phyloP scores from a whole-genome alignment of 768 basidiomycete genomes.

The Suillus weaverae region DNA sequence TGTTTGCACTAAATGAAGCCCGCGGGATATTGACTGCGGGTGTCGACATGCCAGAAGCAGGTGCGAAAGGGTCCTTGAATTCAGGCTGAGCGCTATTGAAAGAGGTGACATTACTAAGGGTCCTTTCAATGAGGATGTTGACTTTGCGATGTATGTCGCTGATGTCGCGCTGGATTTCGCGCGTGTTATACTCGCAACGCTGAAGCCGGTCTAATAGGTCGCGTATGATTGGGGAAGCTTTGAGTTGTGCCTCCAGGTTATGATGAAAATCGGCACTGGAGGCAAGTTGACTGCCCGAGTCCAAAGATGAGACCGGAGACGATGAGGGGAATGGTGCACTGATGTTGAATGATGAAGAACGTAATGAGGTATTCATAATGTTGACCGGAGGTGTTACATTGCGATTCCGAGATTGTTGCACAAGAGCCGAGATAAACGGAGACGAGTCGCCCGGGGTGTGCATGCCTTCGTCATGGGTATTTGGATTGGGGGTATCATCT shows the following conservation, averaged over 20 bases:
- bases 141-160: conserved; percentile 77
- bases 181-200: conserved; percentile 66
- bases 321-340: conserved; percentile 54
- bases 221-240: conserved; percentile 70
- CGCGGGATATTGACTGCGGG: conserved; percentile 48
- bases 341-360: conserved; percentile 44
- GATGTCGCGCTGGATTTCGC: conserved; percentile 74
- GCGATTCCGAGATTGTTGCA: conserved; percentile 40
- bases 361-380: conserved; percentile 32
- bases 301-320: conserved; percentile 78
- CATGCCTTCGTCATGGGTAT: conserved; percentile 26
- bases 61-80: conserved; percentile 80
- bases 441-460: conserved; percentile 27
- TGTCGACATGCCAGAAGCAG: conserved; percentile 34
- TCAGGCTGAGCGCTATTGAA: conserved; percentile 53
- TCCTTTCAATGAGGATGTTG: conserved; percentile 70
- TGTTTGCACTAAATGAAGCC: conserved; percentile 62
- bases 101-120: conserved; percentile 35
- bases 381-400: conserved; percentile 49
- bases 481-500: conserved; percentile 47
- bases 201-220: conserved; percentile 75
- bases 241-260: conserved; percentile 73
- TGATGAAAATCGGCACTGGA: conserved; percentile 45
- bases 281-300: conserved; percentile 67
- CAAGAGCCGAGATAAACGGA: conserved; percentile 41